Percentiles rank a stretch among this genome's conserved stretches.
Conservation (phyloP, 1,139 yeast genomes). For the Geotrichum bryndzae region DNA sequence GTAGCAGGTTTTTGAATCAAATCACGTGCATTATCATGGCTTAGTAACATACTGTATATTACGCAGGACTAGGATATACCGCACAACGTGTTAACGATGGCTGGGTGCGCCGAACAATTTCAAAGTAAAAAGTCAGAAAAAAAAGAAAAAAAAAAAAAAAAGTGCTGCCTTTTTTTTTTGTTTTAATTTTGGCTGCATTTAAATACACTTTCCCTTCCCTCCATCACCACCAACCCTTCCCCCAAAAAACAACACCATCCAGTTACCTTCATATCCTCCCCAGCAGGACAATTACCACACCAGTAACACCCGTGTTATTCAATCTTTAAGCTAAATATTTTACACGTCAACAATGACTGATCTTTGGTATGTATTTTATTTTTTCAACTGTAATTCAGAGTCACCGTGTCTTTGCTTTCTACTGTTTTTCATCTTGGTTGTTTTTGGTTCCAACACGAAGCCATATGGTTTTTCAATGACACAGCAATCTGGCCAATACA, state of each 20-base stretch:
- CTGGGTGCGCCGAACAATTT: not conserved
- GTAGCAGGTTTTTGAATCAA: not conserved
- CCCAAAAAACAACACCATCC: not conserved
- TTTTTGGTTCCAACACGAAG: not conserved
- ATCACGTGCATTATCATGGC: not conserved
- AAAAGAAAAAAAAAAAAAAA: too few relatives aligned
- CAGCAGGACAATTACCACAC: not conserved
- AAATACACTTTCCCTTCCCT: not conserved
- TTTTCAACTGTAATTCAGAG: not conserved
- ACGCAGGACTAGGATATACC: not conserved
- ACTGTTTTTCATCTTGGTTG: not conserved
- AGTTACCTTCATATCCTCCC: not conserved
- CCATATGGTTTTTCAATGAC: not conserved
- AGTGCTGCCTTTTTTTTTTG: not conserved
- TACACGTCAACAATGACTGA: conserved; percentile 16
- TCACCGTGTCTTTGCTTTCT: not conserved
- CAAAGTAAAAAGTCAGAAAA: not conserved
- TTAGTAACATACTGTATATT: not conserved
- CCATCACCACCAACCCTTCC: not conserved
- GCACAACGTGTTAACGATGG: not conserved
- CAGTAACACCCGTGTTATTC: not conserved
- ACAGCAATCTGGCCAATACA: not conserved
- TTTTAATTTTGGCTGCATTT: not conserved
- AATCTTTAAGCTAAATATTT: not conserved
- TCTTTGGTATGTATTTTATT: conserved; percentile 17